Evolutionary conservation across 78 protist genomes (phyloP), one percentile per base, ranked within the genome.

Genomic region (Dictyostelium firmibasis): DNA sequence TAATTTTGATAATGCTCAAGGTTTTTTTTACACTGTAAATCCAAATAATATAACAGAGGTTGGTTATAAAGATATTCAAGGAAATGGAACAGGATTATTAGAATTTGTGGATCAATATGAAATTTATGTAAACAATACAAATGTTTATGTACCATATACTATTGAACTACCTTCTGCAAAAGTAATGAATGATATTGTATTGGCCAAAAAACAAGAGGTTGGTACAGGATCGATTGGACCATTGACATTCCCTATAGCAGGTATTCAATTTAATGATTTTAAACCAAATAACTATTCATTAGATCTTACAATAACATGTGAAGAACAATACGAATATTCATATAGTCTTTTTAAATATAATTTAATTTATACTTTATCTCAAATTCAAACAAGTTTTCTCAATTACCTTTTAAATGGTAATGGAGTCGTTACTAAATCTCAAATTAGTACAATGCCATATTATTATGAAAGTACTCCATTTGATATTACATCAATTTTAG

Each of bases 401-500:
- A 72, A 72, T 33, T 72, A 72, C 35, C n/a, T 72, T 29, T 72
- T 33, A 18, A 35, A 35, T 72, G 43, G 47, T 5, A 33, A 2
- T 72, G 79, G 35, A 20, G 67, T 57, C 5, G 67, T 57, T 20
- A 23, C 7, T 57, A 57, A 57, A 57, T 20, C 27, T 20, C 27
- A 20, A 57, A 20, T 57, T 57, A 20, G 11, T 27, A 0, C 35
- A 0, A 1, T 67, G 0, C 75, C 75, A n/a, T 67, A 8, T 27
- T 9, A 14, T 33, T 33, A 13, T 27, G 0, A 29, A 29, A 33
- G 6, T 70, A 4, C 9, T 14, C 62, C 16, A 38, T 95, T 36
- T n/a, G 97, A 95, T 82, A 18, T 95, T 36, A 81, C 70, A 10
- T 77, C 88, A 43, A 18, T 95, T 16, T 33, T 91, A 16, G 95